Percentiles rank a stretch among this genome's conserved stretches.
phyloP scores from a whole-genome alignment of 176 grass and related monocot genomes.

The Elymus sibiricus region DNA sequence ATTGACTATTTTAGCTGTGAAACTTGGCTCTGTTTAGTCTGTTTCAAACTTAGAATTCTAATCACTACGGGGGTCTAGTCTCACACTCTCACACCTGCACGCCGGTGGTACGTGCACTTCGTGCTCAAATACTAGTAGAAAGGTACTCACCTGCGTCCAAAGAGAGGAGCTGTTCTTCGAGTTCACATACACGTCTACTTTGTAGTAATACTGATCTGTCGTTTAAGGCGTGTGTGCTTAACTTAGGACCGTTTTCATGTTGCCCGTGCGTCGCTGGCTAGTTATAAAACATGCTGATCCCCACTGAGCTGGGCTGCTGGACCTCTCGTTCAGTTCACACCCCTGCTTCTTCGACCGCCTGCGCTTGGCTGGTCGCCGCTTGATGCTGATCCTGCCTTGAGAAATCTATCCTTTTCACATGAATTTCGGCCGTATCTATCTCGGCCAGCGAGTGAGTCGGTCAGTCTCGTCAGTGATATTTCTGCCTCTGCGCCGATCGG shows the following conservation, averaged over 20 bases:
- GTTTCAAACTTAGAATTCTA: too few relatives aligned
- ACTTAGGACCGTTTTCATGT: background rate
- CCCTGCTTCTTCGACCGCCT: background rate
- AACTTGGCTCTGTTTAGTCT: too few relatives aligned
- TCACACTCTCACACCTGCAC: background rate
- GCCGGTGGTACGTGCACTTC: background rate
- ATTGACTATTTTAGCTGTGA: too few relatives aligned
- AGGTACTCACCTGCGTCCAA: background rate
- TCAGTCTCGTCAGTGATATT: background rate
- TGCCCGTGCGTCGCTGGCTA: background rate
- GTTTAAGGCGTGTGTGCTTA: conserved; percentile 17
- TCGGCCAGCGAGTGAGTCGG: background rate
- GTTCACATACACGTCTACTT: background rate
- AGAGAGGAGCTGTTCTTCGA: background rate
- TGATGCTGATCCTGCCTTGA: too few relatives aligned
- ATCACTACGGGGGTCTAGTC: too few relatives aligned
- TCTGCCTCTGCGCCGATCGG: background rate
- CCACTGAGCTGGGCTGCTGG: background rate
- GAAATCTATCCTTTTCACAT: background rate
- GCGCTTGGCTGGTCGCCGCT: background rate
- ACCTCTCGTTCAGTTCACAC: background rate
- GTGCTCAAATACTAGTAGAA: background rate
- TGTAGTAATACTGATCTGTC: background rate
- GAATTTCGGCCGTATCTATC: background rate
- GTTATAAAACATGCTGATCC: background rate